Evolutionary conservation across 768 basidiomycete species (phyloP), one percentile per base, ranked within the genome.

Genomic region (Pholiota conissans): DNA sequence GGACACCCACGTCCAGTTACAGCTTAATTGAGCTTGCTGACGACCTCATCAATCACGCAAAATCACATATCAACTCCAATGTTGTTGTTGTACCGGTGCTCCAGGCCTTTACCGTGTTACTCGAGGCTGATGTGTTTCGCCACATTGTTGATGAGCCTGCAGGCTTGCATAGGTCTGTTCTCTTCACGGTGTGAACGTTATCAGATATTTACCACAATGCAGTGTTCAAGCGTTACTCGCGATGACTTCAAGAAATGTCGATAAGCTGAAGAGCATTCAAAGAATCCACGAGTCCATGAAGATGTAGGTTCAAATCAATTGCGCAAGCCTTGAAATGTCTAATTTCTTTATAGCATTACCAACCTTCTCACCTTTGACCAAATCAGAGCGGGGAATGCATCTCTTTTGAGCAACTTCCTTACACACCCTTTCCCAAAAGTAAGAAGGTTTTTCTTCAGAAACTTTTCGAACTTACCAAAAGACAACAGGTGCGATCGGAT

Each of bases 341-440:
- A n/a, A 35, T 46, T 11, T 50, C 30, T 47, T 24, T 54, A 32
- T 65, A 96, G 94, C 49, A 78, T 86, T 24, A 79, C 87, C 49
- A 83, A 88, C 61, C 74, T 92, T 57, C 73, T 94, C 49, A 71
- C 79, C 10, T 71, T 89, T 57, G 69, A 79, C 20, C 63, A 73
- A 59, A 62, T 85, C 56, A 84, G 76, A 57, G 69, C 71, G 42
- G 69, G 72, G 20, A 80, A 76, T 60, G 73, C 84, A 14, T 64
- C 73, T 8, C 71, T 69, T 46, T 67, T 97, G 3, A 65, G 67
- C 2, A 69, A 78, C 20, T 95, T 95, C 72, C 79, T 98, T 52
- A 73, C 76, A 2, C 95, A 98, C 71, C 76, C 81, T 52, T 93
- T 89, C 71, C 93, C 95, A 39, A 86, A 81, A 73, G 95, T 94